phyloP scores from a whole-genome alignment of 1,139 yeast genomes.

The Chernovozyma aurita region DNA sequence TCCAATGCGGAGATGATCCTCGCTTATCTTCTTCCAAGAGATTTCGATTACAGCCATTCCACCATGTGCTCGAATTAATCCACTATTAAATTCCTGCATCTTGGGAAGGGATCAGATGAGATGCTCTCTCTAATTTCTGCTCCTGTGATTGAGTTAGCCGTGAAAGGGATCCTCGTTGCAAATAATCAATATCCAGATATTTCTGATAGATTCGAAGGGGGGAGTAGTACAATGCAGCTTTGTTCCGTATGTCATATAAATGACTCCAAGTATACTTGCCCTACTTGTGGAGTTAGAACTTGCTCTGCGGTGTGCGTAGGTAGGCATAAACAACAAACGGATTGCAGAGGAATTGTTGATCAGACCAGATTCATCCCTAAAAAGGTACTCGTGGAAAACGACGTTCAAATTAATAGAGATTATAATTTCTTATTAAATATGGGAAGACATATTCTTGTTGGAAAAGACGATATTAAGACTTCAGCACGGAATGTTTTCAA shows the following conservation, averaged over 20 bases:
- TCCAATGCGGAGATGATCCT: too few relatives aligned
- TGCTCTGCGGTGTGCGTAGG: conserved; percentile 73
- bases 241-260: conserved; percentile 52
- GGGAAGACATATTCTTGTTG: conserved; percentile 52
- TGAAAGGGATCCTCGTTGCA: too few relatives aligned
- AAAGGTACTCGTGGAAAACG: conserved; percentile 29
- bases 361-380: conserved; percentile 53
- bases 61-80: too few relatives aligned
- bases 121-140: too few relatives aligned
- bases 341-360: conserved; percentile 68
- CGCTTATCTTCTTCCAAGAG: too few relatives aligned
- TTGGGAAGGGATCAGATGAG: too few relatives aligned
- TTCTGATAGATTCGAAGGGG: too few relatives aligned
- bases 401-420: conserved; percentile 65
- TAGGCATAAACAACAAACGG: conserved; percentile 56
- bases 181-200: too few relatives aligned
- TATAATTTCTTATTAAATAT: conserved; percentile 68
- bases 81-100: too few relatives aligned
- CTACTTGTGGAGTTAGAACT: conserved; percentile 64
- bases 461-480: conserved; percentile 44
- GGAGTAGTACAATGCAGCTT: conserved; percentile 2
- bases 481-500: conserved; percentile 36
- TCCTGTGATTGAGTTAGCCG: too few relatives aligned
- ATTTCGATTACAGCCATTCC: too few relatives aligned
- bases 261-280: conserved; percentile 71